These are phyloP conservation scores for Cudoniella acicularis DNA, from an alignment of 495 filamentous ascomycete genomes.

Conservation along the genomic window DNA sequence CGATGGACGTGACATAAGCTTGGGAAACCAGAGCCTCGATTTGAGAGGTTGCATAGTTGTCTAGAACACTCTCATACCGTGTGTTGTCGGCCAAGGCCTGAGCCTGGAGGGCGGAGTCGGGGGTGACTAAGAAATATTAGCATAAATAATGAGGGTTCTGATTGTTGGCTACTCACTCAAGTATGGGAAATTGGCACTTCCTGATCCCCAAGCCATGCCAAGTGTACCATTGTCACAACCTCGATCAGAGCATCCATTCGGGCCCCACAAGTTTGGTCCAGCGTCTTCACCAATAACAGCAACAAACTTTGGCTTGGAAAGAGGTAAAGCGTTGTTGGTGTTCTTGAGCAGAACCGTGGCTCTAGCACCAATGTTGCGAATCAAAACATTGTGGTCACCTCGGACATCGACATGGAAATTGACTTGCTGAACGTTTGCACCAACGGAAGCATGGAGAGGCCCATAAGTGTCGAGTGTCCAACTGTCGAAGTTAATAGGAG, in stretches of 20 bases:
- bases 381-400: constrained; percentile 63
- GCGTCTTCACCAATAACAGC: constrained; percentile 85
- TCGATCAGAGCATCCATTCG: constrained; percentile 79
- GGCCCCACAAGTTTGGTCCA: constrained; percentile 66
- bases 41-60: constrained; percentile 62
- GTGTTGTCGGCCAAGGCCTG: constrained; percentile 60
- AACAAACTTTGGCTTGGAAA: constrained; percentile 70
- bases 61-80: constrained; percentile 66
- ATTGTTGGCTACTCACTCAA: constrained; percentile 74
- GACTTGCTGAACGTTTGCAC: constrained; percentile 61
- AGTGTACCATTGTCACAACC: constrained; percentile 83
- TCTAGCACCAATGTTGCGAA: constrained; percentile 68
- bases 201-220: constrained; percentile 92
- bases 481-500: constrained; percentile 82
- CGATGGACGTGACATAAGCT: constrained; percentile 64
- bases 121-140: constrained; percentile 58
- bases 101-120: constrained; percentile 77
- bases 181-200: constrained; percentile 85
- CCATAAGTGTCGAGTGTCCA: constrained; percentile 81
- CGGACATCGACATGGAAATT: constrained; percentile 89
- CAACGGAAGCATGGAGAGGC: constrained; percentile 57
- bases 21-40: constrained; percentile 63
- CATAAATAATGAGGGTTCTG: not conserved
- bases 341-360: constrained; percentile 94
- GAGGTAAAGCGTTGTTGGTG: constrained; percentile 63